Evolutionary conservation across 192 early-diverging fungal genomes (phyloP), one percentile per base, ranked within the genome.

Genomic region (Dissophora globulifera): DNA sequence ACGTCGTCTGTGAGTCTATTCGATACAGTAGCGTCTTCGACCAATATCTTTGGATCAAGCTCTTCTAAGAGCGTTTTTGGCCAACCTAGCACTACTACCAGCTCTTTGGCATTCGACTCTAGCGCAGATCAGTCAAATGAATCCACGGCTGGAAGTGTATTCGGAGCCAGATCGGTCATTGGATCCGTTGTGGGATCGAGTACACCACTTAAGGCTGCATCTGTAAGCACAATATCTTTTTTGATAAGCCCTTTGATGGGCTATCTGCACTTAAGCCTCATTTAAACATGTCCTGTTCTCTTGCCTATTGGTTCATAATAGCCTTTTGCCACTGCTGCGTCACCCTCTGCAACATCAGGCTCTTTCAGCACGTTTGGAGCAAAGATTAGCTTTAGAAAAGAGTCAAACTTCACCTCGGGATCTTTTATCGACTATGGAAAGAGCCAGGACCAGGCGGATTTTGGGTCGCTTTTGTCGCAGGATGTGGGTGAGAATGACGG

Each of bases 1-100:
- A 67, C 58, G n/a, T 76, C 72, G 1, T 56, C 63, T 10, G 51
- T 60, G 2, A 75, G 71, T 38, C 71, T 62, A 29, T 75, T 75
- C 25, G 71, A 49, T 2, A 20, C 62, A 1, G 42, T 29, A 20
- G 62, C 71, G 8, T 55, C 45, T 23, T 42, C 56, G 7, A 75
- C 48, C 19, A 75, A 66, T 35, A 40, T 62, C 43, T 67, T 76
- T 65, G 71, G 56, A 2, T 45, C 40, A 22, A 13, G 35, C 6
- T 38, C 35, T 38, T 9, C 35, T 9, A 38, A 38, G n/a, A n/a
- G n/a, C n/a, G n/a, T n/a, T 40, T 67, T 67, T 49, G 67, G 69
- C 11, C 49, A 52, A 30, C 27, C 56, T 3, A 58, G 29, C 25
- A n/a, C n/a, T n/a, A 25, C 61, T 8, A 64, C 51, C 26, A 58